phyloP scores from a whole-genome alignment of 129 eudicot genomes.

The Kitagawia praeruptora region DNA sequence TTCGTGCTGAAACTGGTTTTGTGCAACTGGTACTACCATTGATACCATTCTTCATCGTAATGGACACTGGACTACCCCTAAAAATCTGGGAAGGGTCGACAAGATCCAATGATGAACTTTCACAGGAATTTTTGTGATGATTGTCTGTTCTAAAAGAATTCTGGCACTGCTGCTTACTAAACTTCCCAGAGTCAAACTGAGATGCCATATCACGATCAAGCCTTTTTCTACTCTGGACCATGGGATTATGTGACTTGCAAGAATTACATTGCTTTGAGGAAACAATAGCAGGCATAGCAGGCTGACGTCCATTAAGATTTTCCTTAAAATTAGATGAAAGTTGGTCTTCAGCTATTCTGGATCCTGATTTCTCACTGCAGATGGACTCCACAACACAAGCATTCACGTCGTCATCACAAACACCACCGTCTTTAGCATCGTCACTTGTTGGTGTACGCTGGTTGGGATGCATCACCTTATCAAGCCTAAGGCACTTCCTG shows the following conservation, averaged over 20 bases:
- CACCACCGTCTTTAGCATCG: conserved; percentile 40
- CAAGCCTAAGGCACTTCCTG: conserved; percentile 68
- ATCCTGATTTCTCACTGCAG: conserved; percentile 33
- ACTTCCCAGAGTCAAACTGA: conserved; percentile 21
- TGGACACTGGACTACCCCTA: conserved; percentile 25
- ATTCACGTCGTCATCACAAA: conserved; percentile 19
- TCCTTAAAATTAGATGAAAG: conserved; percentile 25
- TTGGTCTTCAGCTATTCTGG: conserved; percentile 42
- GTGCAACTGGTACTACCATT: conserved; percentile 23
- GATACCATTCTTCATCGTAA: conserved; percentile 21
- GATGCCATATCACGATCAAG: conserved; percentile 14
- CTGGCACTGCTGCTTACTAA: conserved; percentile 18
- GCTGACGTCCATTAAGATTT: conserved; percentile 25
- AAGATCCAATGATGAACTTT: conserved; percentile 22
- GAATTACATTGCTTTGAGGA: neutral
- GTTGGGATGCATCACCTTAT: conserved; percentile 13
- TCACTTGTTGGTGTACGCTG: neutral
- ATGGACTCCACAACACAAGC: conserved; percentile 40
- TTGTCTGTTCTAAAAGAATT: conserved; percentile 10
- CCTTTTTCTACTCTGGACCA: neutral
- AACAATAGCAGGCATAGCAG: neutral
- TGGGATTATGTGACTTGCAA: neutral
- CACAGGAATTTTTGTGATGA: conserved; percentile 29
- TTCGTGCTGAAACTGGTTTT: conserved; percentile 19
- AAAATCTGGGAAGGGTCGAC: conserved; percentile 25